A percentile compares a stretch with the other conserved stretches of the same genome.
Evolutionary conservation across 106 monocot genomes (phyloP).

Genomic region (Alisma plantagoaquatica): DNA sequence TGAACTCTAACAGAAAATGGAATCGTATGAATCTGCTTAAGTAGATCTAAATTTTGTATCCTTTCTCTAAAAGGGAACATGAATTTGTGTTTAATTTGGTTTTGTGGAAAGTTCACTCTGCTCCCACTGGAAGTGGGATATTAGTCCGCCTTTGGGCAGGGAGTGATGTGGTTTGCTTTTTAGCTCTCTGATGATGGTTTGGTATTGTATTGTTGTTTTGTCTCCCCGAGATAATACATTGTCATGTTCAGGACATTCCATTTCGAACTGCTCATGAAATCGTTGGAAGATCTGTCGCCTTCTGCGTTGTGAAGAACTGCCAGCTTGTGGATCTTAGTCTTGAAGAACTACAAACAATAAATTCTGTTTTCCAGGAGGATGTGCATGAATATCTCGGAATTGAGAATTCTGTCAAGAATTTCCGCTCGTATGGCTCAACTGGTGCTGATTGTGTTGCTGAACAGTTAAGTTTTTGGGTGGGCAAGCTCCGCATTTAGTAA

Average conservation of each 20-base stretch:
- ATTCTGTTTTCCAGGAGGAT: conserved; percentile 65
- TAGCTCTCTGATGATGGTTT: too few species aligned
- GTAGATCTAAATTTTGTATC: too few species aligned
- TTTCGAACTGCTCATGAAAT: conserved; percentile 96
- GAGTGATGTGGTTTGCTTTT: too few species aligned
- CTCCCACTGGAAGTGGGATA: too few species aligned
- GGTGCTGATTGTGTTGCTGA: conserved; percentile 65
- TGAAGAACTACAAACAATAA: conserved; percentile 38
- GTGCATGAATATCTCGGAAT: conserved; percentile 82
- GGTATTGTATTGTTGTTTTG: too few species aligned
- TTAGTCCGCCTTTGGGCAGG: too few species aligned
- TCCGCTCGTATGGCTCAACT: conserved; percentile 88
- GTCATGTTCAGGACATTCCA: conserved; percentile 77
- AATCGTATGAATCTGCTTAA: too few species aligned
- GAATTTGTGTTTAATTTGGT: too few species aligned
- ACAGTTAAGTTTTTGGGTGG: conserved; percentile 66
- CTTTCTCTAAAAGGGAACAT: too few species aligned
- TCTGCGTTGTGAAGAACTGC: conserved; percentile 66
- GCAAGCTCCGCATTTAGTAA: conserved; percentile 47
- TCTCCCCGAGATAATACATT: too few species aligned
- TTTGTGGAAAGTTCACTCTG: too few species aligned
- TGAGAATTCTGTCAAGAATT: conserved; percentile 69
- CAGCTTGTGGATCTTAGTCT: conserved; percentile 62
- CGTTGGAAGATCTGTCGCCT: conserved; percentile 83
- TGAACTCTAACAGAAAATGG: too few species aligned